Evolutionary conservation across 2,329 filamentous ascomycete genomes (phyloP), one percentile per base, ranked within the genome.

Genomic region (Diplocarpon mali): DNA sequence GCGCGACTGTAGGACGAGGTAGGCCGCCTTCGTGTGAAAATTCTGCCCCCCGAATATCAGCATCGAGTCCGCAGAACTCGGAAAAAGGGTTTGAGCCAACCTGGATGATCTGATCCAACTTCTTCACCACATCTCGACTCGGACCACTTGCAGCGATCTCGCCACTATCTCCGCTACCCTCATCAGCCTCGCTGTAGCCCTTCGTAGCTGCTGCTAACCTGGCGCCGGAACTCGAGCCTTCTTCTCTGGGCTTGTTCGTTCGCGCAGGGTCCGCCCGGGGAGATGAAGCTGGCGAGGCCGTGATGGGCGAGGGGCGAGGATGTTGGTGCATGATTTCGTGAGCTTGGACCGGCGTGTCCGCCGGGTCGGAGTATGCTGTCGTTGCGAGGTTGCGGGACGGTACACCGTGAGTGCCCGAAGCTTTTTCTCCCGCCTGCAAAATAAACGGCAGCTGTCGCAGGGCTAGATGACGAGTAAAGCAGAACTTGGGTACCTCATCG

Each of bases 31-130:
- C 54, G 79, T 80, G 63, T 89, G 85, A 65, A 94, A 92, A 62
- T 95, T 95, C 88, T 95, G 58, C 29, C 44, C n/a, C 36, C 45
- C 41, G 34, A 46, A 40, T 14, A 35, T 46, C 39, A 44, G 32
- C 31, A 37, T 35, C 31, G 20, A 16, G 15, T 38, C n/a, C n/a
- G 14, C 10, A 8, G 13, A 17, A 14, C 34, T 10, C 32, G 15
- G 24, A 20, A 20, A 30, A 20, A 30, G 45, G 35, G 28, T 16
- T 41, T 15, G 36, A 35, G 34, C 11, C 13, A 30, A 93, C 88
- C 75, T 92, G 86, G 57, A 95, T 81, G 60, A 96, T 92, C 67
- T 95, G 88, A 64, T 93, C 92, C 55, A 95, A 72, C 69, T 92
- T 92, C 66, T 75, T 78, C 62, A 83, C 67, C 5, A 79, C 77